These are phyloP conservation scores for Nannochloropsis gaditana DNA, from an alignment of 108 stramenopile species.

Conservation along the genomic window DNA sequence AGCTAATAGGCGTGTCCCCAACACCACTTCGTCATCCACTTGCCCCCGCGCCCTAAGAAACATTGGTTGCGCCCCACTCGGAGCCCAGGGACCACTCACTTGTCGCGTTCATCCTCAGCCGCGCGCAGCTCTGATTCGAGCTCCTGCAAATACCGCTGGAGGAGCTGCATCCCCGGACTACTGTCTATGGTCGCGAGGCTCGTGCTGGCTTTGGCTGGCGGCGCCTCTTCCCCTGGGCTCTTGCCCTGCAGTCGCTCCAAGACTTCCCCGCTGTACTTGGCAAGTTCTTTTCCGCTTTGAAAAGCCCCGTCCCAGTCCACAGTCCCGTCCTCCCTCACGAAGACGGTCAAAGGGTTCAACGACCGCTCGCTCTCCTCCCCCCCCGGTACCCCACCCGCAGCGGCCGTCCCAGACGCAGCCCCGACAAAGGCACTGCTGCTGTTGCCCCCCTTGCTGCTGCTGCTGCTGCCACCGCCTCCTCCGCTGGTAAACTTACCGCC, in stretches of 20 bases:
- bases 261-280: constrained; percentile 77
- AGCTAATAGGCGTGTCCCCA: no score
- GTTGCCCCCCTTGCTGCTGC: not conserved
- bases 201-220: constrained; percentile 8
- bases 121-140: constrained; percentile 29
- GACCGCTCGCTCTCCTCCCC: not conserved
- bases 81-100: not conserved
- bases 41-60: not conserved
- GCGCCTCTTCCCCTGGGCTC: constrained; percentile 61
- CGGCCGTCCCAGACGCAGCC: not conserved
- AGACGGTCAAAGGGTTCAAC: constrained; percentile 21
- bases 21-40: no score
- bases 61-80: not conserved
- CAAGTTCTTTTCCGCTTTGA: constrained; percentile 75
- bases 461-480: not conserved
- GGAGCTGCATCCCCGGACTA: constrained; percentile 15
- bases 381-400: not conserved
- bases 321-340: constrained; percentile 88
- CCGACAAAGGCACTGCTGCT: not conserved
- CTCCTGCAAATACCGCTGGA: constrained; percentile 18
- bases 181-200: not conserved
- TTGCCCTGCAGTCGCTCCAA: constrained; percentile 92
- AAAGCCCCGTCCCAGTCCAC: constrained; percentile 96
- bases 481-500: no score
- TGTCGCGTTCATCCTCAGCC: constrained; percentile 20